Evolutionary conservation across 106 monocot genomes (phyloP).

Genomic region (Cymbidium sinense): DNA sequence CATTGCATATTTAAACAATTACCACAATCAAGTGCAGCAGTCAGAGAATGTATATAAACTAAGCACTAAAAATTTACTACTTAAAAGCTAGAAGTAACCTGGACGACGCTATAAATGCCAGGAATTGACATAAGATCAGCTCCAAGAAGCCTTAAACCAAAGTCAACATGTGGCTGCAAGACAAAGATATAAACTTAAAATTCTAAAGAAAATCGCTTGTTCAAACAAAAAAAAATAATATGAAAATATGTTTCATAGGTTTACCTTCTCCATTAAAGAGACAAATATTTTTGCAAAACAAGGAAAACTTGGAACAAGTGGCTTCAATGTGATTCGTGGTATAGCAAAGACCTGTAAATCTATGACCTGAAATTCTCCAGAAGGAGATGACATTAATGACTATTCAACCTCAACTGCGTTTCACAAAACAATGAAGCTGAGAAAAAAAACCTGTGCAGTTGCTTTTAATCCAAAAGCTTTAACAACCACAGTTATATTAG

Average conservation of each 20-base stretch:
- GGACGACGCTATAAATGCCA: slow-evolving; percentile 42
- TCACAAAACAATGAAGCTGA: neutral
- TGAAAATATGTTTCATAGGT: neutral
- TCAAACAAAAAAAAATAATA: neutral
- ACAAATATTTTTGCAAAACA: slow-evolving; percentile 48
- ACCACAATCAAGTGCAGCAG: neutral
- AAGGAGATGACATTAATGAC: neutral
- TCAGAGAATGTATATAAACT: neutral
- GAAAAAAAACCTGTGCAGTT: slow-evolving; percentile 25
- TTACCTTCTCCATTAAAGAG: slow-evolving; percentile 64
- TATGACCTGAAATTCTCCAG: slow-evolving; percentile 26
- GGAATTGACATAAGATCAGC: slow-evolving; percentile 58
- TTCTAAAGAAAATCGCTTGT: neutral
- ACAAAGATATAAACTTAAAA: neutral
- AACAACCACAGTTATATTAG: slow-evolving; percentile 36
- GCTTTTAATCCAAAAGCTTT: slow-evolving; percentile 48
- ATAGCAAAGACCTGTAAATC: slow-evolving; percentile 55
- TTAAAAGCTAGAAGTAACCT: slow-evolving; percentile 20
- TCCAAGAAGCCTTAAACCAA: slow-evolving; percentile 50
- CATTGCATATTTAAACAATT: neutral
- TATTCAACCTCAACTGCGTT: neutral
- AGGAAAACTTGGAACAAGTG: slow-evolving; percentile 49
- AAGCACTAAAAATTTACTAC: neutral
- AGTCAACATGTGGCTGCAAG: slow-evolving; percentile 60
- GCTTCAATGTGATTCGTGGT: slow-evolving; percentile 53